A percentile compares a stretch with the other conserved stretches of the same genome.
phyloP scores from a whole-genome alignment of 345 rosid species.

The Melaleuca alternifolia region DNA sequence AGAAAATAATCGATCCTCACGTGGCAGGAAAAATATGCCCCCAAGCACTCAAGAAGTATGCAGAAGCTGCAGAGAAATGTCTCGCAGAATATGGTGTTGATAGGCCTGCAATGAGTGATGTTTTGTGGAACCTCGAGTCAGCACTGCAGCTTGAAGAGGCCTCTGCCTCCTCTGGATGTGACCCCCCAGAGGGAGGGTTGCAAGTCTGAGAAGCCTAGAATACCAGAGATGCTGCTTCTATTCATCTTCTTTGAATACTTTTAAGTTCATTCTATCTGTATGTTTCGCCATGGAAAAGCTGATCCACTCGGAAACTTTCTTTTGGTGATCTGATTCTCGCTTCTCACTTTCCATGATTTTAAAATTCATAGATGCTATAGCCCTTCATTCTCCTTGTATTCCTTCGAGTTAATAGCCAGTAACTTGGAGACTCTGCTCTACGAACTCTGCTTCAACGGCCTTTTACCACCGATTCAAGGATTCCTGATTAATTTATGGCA shows the following conservation, averaged over 20 bases:
- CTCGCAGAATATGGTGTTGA: constrained; percentile 75
- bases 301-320: neutral
- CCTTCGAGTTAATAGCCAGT: neutral
- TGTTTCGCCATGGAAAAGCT: neutral
- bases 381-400: neutral
- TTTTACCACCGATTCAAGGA: neutral
- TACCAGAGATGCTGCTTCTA: neutral
- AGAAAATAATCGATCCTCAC: constrained; percentile 51
- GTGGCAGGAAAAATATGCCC: constrained; percentile 33
- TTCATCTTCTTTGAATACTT: neutral
- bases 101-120: constrained; percentile 83
- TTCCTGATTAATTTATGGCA: neutral
- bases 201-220: neutral
- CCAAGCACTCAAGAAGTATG: constrained; percentile 48
- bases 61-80: constrained; percentile 83
- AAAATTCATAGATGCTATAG: neutral
- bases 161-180: constrained; percentile 31
- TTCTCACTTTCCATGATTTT: neutral
- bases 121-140: constrained; percentile 73
- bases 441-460: neutral
- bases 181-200: constrained; percentile 26
- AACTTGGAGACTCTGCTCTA: neutral
- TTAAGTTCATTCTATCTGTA: neutral
- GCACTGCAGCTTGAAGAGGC: constrained; percentile 79
- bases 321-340: neutral